phyloP scores from a whole-genome alignment of 2,329 filamentous ascomycete genomes.

The Fusarium pseudocircinatum region DNA sequence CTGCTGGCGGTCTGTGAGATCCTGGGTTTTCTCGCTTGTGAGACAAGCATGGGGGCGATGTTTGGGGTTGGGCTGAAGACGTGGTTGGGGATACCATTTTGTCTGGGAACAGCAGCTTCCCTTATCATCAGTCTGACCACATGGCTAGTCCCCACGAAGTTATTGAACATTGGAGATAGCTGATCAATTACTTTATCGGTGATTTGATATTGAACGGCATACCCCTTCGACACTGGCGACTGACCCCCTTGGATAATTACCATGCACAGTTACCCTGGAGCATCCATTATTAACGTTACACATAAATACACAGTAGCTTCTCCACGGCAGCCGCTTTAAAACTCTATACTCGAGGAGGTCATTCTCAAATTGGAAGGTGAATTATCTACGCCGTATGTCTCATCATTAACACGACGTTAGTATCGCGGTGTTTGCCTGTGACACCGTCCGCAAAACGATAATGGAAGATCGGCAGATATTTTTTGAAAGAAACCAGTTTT shows the following conservation, averaged over 20 bases:
- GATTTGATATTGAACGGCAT: neutral
- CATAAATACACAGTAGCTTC: neutral
- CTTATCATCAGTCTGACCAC: slow-evolving; percentile 24
- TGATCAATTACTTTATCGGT: neutral
- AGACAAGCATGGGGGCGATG: slow-evolving; percentile 34
- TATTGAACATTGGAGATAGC: neutral
- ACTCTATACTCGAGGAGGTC: neutral
- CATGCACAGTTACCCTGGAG: slow-evolving; percentile 7
- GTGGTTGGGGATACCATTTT: slow-evolving; percentile 41
- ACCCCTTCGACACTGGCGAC: neutral
- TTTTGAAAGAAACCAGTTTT: neutral
- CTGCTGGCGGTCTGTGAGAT: slow-evolving; percentile 40
- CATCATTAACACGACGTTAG: neutral
- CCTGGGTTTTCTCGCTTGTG: slow-evolving; percentile 34
- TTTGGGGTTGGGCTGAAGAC: slow-evolving; percentile 38
- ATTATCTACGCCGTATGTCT: neutral
- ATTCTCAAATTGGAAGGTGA: neutral
- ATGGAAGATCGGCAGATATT: neutral
- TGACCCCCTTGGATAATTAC: neutral
- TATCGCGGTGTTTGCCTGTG: neutral
- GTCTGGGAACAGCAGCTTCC: slow-evolving; percentile 24
- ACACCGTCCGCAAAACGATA: neutral
- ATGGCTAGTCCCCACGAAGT: slow-evolving; percentile 18
- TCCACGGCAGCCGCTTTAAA: neutral
- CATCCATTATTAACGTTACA: neutral